Conservation (phyloP, 352 stramenopile genomes). For the Aphanomyces euteiches region DNA sequence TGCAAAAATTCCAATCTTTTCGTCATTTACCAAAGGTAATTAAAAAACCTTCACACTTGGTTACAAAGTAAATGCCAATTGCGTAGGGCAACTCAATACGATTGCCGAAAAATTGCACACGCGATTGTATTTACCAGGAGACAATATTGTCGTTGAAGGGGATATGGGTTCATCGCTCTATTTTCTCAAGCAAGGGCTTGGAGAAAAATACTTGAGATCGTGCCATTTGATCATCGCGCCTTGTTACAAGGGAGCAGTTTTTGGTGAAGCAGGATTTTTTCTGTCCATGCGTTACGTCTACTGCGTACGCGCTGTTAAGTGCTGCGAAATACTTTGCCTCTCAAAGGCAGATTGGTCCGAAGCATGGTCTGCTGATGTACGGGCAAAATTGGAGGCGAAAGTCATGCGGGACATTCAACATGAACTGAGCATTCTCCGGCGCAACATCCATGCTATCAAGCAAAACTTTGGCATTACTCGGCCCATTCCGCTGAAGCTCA, state of each 20-base stretch:
- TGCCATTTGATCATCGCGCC: slow-evolving; percentile 1
- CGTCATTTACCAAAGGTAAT: slow-evolving; percentile 24
- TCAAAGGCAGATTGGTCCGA: background rate
- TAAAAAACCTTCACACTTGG: too few species aligned
- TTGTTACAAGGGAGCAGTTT: background rate
- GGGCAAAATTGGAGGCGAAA: slow-evolving; percentile 2
- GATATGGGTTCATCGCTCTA: slow-evolving; percentile 28
- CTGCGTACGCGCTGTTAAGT: slow-evolving; percentile 23
- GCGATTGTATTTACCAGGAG: slow-evolving; percentile 35
- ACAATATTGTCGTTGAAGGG: slow-evolving; percentile 36
- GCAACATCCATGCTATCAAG: background rate
- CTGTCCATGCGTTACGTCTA: slow-evolving; percentile 18
- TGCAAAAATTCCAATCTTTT: slow-evolving; percentile 34
- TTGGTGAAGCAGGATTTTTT: slow-evolving; percentile 19
- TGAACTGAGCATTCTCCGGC: background rate
- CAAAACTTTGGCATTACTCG: slow-evolving; percentile 10
- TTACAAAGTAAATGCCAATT: background rate
- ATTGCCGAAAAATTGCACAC: slow-evolving; percentile 33
- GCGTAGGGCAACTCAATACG: slow-evolving; percentile 31
- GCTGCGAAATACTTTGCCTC: slow-evolving; percentile 20
- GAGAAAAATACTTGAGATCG: slow-evolving; percentile 14
- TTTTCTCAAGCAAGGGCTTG: slow-evolving; percentile 34
- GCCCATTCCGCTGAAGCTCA: background rate
- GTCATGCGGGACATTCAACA: background rate
- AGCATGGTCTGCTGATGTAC: background rate